A percentile compares a stretch with the other conserved stretches of the same genome.
These are phyloP conservation scores for Ceratobasidium sp. DNA, from an alignment of 1,284 basidiomycete species.

Conservation along the genomic window DNA sequence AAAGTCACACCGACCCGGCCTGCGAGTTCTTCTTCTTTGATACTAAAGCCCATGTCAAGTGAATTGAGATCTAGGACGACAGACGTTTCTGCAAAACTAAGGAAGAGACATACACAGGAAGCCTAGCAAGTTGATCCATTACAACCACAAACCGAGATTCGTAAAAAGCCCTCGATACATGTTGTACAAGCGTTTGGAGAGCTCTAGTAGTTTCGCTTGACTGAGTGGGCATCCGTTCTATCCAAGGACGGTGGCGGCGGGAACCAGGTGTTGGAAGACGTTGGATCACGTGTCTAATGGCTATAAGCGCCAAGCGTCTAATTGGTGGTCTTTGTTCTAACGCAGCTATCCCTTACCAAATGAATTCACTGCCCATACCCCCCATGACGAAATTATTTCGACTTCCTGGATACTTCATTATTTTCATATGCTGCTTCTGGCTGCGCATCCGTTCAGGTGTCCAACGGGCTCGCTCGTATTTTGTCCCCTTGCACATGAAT, in stretches of 20 bases:
- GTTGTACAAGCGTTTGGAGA: slow-evolving; percentile 77
- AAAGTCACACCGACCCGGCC: slow-evolving; percentile 87
- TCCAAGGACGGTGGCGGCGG: neutral
- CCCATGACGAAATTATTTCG: too few relatives aligned
- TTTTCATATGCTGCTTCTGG: too few relatives aligned
- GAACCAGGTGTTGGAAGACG: neutral
- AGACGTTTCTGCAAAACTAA: slow-evolving; percentile 24
- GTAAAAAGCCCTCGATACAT: slow-evolving; percentile 94
- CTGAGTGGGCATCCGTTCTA: slow-evolving; percentile 20
- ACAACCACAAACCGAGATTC: slow-evolving; percentile 92
- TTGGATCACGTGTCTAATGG: too few relatives aligned
- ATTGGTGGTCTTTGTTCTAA: too few relatives aligned
- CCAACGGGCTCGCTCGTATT: neutral
- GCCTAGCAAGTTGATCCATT: slow-evolving; percentile 91
- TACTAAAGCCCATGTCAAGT: slow-evolving; percentile 18
- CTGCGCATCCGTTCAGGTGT: neutral
- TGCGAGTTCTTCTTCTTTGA: slow-evolving; percentile 93
- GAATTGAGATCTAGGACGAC: slow-evolving; percentile 29
- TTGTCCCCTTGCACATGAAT: neutral
- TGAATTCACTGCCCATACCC: too few relatives aligned
- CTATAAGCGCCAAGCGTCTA: too few relatives aligned
- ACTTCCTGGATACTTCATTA: too few relatives aligned
- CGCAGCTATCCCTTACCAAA: too few relatives aligned
- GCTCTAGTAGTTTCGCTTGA: slow-evolving; percentile 46
- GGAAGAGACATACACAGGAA: slow-evolving; percentile 84